Conservation (phyloP, 1,284 basidiomycete genomes). For the Leucocoprinus gongylophorus region DNA sequence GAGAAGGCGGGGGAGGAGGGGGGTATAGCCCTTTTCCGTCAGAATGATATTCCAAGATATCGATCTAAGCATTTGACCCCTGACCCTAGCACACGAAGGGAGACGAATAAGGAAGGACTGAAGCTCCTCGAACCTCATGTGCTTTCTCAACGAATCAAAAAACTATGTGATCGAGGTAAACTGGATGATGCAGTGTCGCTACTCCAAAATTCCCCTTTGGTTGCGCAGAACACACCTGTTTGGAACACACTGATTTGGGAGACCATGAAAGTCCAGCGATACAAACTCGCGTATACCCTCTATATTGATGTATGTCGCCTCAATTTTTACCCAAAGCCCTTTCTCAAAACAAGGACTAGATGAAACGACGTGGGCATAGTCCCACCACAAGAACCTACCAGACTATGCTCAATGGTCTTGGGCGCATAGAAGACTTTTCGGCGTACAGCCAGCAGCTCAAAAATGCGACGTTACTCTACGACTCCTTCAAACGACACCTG, state of each 20-base stretch:
- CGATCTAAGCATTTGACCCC: slow-evolving; percentile 35
- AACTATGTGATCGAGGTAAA: slow-evolving; percentile 44
- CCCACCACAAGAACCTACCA: slow-evolving; percentile 59
- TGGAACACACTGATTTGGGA: slow-evolving; percentile 71
- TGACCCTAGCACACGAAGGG: slow-evolving; percentile 16
- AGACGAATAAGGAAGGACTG: slow-evolving; percentile 23
- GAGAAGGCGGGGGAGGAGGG: slow-evolving; percentile 2
- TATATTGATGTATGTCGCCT: slow-evolving; percentile 54
- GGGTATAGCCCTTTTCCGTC: slow-evolving; percentile 9
- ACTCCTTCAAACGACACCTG: slow-evolving; percentile 44
- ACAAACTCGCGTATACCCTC: slow-evolving; percentile 50
- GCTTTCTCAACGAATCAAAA: slow-evolving; percentile 50
- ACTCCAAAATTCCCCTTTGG: slow-evolving; percentile 57
- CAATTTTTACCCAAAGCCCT: slow-evolving; percentile 21
- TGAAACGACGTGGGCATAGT: slow-evolving; percentile 70
- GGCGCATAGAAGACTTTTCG: slow-evolving; percentile 52
- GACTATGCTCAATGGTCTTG: slow-evolving; percentile 56
- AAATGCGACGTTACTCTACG: slow-evolving; percentile 53
- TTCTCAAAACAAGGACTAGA: slow-evolving; percentile 35
- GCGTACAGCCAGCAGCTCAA: slow-evolving; percentile 49
- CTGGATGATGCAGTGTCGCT: slow-evolving; percentile 52
- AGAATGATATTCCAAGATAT: slow-evolving; percentile 17
- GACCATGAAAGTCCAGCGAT: slow-evolving; percentile 47
- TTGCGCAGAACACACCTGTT: slow-evolving; percentile 60
- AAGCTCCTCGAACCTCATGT: slow-evolving; percentile 50